Percentiles rank a stretch among this genome's conserved stretches.
These are phyloP conservation scores for Penicillium corylophilum DNA, from an alignment of 2,329 filamentous ascomycete genomes.

Conservation along the genomic window DNA sequence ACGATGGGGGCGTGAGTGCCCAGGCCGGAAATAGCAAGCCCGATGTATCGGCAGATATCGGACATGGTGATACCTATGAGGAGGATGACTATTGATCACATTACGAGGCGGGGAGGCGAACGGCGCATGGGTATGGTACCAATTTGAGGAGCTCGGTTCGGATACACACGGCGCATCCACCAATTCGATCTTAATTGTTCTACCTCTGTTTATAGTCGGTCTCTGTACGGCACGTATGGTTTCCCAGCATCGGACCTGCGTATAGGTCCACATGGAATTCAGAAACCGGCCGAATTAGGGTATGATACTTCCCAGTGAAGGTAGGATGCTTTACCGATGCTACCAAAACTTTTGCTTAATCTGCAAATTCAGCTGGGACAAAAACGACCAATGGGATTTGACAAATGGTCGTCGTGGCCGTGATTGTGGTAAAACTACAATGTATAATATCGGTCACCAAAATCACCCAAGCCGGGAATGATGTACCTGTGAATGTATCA, in stretches of 20 bases:
- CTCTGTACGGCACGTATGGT: not conserved
- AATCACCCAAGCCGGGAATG: constrained; percentile 88
- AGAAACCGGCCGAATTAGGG: not conserved
- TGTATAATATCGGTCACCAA: constrained; percentile 94
- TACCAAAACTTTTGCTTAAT: not conserved
- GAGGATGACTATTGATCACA: constrained; percentile 34
- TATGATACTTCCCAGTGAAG: too few species aligned
- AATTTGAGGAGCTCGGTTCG: constrained; percentile 13
- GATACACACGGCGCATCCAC: constrained; percentile 7
- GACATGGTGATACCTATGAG: constrained; percentile 20
- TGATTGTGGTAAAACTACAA: constrained; percentile 53
- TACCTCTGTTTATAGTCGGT: not conserved
- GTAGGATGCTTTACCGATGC: not conserved
- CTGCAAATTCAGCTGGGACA: not conserved
- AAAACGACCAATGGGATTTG: not conserved
- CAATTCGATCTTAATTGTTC: constrained; percentile 1
- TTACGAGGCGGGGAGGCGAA: constrained; percentile 16
- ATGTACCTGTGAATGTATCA: constrained; percentile 69
- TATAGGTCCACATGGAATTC: not conserved
- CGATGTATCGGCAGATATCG: constrained; percentile 15
- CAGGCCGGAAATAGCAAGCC: constrained; percentile 21
- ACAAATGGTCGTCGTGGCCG: not conserved
- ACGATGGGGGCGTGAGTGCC: constrained; percentile 26
- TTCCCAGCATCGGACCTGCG: not conserved
- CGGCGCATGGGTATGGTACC: constrained; percentile 21